Evolutionary conservation across 2,329 filamentous ascomycete genomes (phyloP), one percentile per base, ranked within the genome.

Genomic region (Aspergillus sp.): DNA sequence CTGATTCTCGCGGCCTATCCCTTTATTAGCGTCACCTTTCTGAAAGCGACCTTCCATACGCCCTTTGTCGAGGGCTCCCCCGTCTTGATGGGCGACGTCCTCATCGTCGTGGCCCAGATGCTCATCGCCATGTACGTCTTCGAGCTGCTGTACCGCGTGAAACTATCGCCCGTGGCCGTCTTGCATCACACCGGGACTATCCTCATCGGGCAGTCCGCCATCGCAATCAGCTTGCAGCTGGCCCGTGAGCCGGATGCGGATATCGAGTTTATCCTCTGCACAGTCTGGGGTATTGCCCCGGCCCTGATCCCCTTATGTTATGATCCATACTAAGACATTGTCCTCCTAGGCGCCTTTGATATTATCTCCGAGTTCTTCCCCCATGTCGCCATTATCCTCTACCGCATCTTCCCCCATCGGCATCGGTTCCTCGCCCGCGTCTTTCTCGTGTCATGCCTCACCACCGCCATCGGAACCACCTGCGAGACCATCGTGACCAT

Each of bases 41-140:
- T 61, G 7, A 50, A 51, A 5, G 52, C 59, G 0, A 59, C 57
- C 2, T 60, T 72, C 30, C 57, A 65, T 12, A 59, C 62, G 0
- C 60, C 58, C 0, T 68, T 61, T 33, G 57, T 52, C 0, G 54
- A 52, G 0, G 61, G 59, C 2, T 61, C 59, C 3, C 26, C 29
- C 0, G 62, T 71, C n/a, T 70, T 60, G 0, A 53, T 69, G 55
- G 71, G 71, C 0, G 71, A 74, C 52, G 48, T 72, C 0, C 50
- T 73, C 12, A 55, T 72, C 7, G 55, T 71, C 1, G 61, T 59
- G 3, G 60, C 67, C 4, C 68, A 73, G 42, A 61, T 72, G 51
- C 55, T 74, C 29, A 66, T 69, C 9, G 68, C 58, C n/a, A 73
- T 73, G 68, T 73, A 74, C 47, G 54, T 72, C 8, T 73, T 73